These are phyloP conservation scores for Bipolaris victoriae DNA, from an alignment of 2,329 filamentous ascomycete species.

Conservation along the genomic window DNA sequence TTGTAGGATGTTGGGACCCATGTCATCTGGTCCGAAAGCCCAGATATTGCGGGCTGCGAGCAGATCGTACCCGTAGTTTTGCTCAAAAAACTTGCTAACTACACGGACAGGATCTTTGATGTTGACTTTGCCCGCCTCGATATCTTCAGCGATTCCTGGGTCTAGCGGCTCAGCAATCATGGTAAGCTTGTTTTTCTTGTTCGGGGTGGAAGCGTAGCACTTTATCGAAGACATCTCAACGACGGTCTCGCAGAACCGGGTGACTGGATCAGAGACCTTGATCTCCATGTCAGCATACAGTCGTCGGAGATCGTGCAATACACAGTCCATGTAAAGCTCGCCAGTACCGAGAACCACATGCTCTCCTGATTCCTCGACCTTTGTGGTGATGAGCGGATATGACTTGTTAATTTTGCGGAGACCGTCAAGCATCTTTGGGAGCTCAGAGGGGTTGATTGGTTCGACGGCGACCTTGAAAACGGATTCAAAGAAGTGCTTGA, in stretches of 20 bases:
- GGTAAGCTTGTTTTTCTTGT: slow-evolving; percentile 99
- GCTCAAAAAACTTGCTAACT: slow-evolving; percentile 95
- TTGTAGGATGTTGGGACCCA: slow-evolving; percentile 92
- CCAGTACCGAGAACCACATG: slow-evolving; percentile 94
- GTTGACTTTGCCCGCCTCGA: slow-evolving; percentile 86
- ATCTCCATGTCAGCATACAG: slow-evolving; percentile 99
- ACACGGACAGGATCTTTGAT: slow-evolving; percentile 93
- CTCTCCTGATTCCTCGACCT: slow-evolving; percentile 97
- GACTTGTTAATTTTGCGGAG: slow-evolving; percentile 97
- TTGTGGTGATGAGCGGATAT: slow-evolving; percentile 93
- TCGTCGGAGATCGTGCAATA: slow-evolving; percentile 88
- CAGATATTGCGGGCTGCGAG: slow-evolving; percentile 94
- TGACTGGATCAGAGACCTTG: slow-evolving; percentile 97
- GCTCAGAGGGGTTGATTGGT: slow-evolving; percentile 95
- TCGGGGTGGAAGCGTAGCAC: slow-evolving; percentile 96
- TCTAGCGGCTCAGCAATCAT: slow-evolving; percentile 98
- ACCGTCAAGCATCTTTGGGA: slow-evolving; percentile 98
- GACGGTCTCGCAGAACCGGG: slow-evolving; percentile 96
- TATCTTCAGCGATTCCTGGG: slow-evolving; percentile 91
- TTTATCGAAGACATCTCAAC: slow-evolving; percentile 97
- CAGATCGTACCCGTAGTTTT: slow-evolving; percentile 96
- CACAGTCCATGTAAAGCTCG: slow-evolving; percentile 99
- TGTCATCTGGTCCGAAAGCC: slow-evolving; percentile 97
- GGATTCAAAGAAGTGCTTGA: slow-evolving; percentile 94
- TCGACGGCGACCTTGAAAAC: slow-evolving; percentile 98